phyloP scores from a whole-genome alignment of 257 asterid species.

The Solanum sitiens region DNA sequence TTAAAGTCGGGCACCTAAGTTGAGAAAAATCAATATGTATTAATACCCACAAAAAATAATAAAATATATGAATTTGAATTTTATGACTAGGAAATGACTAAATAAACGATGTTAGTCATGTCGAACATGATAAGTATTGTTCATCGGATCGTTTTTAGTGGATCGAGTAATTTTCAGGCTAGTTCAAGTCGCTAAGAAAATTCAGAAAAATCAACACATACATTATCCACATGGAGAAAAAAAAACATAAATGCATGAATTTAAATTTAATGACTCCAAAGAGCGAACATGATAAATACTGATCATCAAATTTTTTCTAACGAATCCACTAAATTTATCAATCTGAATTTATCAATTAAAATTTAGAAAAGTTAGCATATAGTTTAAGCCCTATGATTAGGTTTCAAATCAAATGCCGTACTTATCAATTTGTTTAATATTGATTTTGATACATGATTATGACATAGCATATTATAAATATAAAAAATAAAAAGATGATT shows the following conservation, averaged over 20 bases:
- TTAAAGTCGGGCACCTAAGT: no score
- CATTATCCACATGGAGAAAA: no score
- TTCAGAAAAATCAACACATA: not conserved
- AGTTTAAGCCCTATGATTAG: not conserved
- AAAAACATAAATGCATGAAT: no score
- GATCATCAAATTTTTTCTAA: not conserved
- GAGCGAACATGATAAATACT: no score
- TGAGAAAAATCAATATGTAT: not conserved
- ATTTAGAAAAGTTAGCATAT: not conserved
- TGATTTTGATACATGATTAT: not conserved
- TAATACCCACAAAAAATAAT: no score
- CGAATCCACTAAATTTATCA: not conserved
- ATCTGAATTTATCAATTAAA: not conserved
- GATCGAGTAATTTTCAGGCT: no score
- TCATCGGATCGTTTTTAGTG: accelerated
- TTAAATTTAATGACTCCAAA: not conserved
- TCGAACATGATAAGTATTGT: no score
- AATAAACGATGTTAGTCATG: no score
- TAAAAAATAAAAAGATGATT: not conserved
- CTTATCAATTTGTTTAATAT: not conserved
- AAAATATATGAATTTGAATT: no score
- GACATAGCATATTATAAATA: not conserved
- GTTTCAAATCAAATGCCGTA: not conserved
- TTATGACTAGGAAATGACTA: no score
- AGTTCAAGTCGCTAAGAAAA: not conserved